These are phyloP conservation scores for Grosmannia serpens DNA, from an alignment of 2,329 filamentous ascomycete genomes.

Conservation along the genomic window DNA sequence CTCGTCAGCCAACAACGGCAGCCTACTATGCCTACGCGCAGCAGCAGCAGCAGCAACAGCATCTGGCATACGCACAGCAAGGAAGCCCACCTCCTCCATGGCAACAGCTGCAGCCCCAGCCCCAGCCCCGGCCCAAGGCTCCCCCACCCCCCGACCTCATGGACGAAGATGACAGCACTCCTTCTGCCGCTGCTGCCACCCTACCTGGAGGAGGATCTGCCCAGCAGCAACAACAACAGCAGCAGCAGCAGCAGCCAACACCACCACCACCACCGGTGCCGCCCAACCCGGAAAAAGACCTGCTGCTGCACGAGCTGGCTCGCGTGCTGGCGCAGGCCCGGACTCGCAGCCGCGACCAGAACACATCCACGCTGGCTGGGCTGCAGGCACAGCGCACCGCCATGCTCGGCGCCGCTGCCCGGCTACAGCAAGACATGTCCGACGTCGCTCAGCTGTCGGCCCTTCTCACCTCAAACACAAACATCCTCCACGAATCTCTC, in stretches of 20 bases:
- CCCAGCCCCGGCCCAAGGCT: conserved; percentile 25
- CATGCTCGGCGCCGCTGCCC: conserved; percentile 56
- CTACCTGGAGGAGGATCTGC: neutral
- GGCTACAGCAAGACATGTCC: conserved; percentile 62
- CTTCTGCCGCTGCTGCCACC: neutral
- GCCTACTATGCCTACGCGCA: conserved; percentile 8
- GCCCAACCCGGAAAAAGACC: conserved; percentile 91
- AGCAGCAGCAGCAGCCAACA: neutral
- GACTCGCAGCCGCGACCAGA: conserved; percentile 57
- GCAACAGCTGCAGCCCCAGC: conserved; percentile 11
- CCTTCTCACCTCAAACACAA: conserved; percentile 64
- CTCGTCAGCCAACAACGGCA: conserved; percentile 2
- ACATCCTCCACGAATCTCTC: conserved; percentile 66
- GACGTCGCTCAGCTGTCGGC: conserved; percentile 60
- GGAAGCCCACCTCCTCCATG: conserved; percentile 16
- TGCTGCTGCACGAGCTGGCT: conserved; percentile 66
- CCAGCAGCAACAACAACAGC: neutral
- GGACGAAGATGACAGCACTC: conserved; percentile 40
- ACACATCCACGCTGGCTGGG: conserved; percentile 61
- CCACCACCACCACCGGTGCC: conserved; percentile 71
- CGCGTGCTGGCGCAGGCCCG: conserved; percentile 57
- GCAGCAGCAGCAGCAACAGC: conserved; percentile 13
- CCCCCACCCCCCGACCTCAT: conserved; percentile 42
- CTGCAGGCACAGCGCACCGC: conserved; percentile 70
- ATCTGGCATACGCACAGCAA: conserved; percentile 20